phyloP scores from a whole-genome alignment of 441 rosid genomes.

The Geranium incanum region DNA sequence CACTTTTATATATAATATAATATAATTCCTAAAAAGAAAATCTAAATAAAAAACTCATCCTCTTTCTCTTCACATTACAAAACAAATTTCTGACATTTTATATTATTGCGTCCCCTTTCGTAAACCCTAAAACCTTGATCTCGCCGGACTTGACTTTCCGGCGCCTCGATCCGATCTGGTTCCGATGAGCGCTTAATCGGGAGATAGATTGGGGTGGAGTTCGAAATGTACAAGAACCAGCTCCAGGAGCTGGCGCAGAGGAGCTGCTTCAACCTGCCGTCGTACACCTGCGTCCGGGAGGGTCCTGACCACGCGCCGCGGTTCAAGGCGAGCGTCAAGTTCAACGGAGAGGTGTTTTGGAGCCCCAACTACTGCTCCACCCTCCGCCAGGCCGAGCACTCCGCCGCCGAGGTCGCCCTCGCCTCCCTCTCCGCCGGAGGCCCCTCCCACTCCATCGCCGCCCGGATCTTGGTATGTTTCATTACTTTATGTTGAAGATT shows the following conservation, averaged over 20 bases:
- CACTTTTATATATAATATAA: too few relatives aligned
- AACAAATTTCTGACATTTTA: too few relatives aligned
- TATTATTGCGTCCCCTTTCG: constrained; percentile 5
- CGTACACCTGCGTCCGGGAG: constrained; percentile 79
- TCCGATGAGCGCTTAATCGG: too few relatives aligned
- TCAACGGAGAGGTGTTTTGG: constrained; percentile 92
- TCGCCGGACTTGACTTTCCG: constrained; percentile 12
- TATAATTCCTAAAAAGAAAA: too few relatives aligned
- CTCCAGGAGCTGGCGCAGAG: constrained; percentile 29
- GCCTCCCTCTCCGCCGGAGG: constrained; percentile 77
- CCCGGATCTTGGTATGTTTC: constrained; percentile 57
- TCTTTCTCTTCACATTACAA: neutral
- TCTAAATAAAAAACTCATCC: too few relatives aligned
- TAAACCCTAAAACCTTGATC: constrained; percentile 41
- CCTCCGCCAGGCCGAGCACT: constrained; percentile 98
- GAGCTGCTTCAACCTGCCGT: constrained; percentile 93
- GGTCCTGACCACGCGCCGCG: constrained; percentile 99
- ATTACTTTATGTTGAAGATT: too few relatives aligned
- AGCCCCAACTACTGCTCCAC: constrained; percentile 84
- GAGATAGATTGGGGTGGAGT: too few relatives aligned
- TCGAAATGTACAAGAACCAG: constrained; percentile 88
- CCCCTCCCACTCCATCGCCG: constrained; percentile 90
- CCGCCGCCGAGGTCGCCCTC: constrained; percentile 96
- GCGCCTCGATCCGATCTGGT: neutral
- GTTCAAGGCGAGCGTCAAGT: constrained; percentile 86